Conservation (phyloP, 2,329 filamentous ascomycete species). For the Ploettnerulaceae sp. region DNA sequence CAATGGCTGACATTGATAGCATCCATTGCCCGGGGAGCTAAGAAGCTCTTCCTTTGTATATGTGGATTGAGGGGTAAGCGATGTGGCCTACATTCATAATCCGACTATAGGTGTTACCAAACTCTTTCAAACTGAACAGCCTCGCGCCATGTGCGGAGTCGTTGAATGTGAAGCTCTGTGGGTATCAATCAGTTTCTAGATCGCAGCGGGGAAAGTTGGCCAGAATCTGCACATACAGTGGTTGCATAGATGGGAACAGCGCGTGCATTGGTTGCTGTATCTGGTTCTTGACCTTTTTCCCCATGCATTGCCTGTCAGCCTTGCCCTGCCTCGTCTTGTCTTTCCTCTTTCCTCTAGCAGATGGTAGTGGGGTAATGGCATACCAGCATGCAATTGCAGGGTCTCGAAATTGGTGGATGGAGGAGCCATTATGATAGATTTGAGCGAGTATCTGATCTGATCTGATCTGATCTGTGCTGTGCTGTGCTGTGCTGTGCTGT, state of each 20-base stretch:
- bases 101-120: conserved; percentile 92
- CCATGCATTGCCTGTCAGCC: conserved; percentile 14
- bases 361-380: conserved; percentile 21
- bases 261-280: conserved; percentile 76
- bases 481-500: too few relatives aligned
- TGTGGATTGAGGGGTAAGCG: not conserved
- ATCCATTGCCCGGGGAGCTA: not conserved
- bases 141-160: conserved; percentile 92
- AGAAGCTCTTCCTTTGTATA: not conserved
- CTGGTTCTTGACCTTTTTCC: conserved; percentile 68
- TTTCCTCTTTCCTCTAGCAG: too few relatives aligned
- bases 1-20: not conserved
- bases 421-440: conserved; percentile 23
- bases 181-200: conserved; percentile 15
- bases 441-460: too few relatives aligned
- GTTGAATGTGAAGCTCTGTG: conserved; percentile 84
- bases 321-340: conserved; percentile 13
- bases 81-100: conserved; percentile 70
- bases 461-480: too few relatives aligned
- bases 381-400: conserved; percentile 77
- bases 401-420: conserved; percentile 69
- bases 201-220: not conserved
- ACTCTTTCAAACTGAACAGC: conserved; percentile 94
- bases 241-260: conserved; percentile 96
- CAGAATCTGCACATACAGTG: conserved; percentile 44